A percentile compares a stretch with the other conserved stretches of the same genome.
These are phyloP conservation scores for Conticribra weissflogii DNA, from an alignment of 108 stramenopile genomes.

Conservation along the genomic window DNA sequence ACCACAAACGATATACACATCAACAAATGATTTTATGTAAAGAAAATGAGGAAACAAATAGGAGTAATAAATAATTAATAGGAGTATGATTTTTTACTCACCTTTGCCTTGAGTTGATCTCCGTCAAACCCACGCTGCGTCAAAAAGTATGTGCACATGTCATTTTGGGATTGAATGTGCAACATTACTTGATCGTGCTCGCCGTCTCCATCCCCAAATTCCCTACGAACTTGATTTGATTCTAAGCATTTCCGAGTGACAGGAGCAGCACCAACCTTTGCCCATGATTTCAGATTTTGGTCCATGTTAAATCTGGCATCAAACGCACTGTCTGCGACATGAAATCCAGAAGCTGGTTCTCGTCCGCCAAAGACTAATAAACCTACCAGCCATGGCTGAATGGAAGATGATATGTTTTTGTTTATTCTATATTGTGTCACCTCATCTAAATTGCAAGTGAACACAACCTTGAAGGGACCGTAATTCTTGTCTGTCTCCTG, in stretches of 20 bases:
- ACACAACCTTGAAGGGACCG: constrained; percentile 13
- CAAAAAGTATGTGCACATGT: no score
- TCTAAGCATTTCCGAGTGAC: constrained; percentile 16
- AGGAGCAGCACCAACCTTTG: constrained; percentile 23
- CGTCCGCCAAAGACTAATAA: constrained; percentile 22
- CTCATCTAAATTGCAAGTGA: constrained; percentile 8
- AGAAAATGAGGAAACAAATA: no score
- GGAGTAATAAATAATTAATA: no score
- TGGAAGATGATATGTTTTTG: background rate
- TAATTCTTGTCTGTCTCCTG: background rate
- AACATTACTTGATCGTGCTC: no score
- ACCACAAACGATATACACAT: no score
- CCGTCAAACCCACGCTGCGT: no score
- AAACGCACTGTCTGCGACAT: constrained; percentile 9
- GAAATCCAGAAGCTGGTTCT: constrained; percentile 13
- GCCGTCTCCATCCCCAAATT: no score
- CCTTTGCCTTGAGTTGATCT: no score
- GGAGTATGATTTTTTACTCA: no score
- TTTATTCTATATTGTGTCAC: constrained; percentile 1
- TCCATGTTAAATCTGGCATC: constrained; percentile 10
- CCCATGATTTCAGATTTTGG: background rate
- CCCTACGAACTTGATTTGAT: no score
- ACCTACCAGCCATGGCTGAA: constrained; percentile 17
- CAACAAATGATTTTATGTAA: no score
- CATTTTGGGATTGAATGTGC: no score